Evolutionary conservation across 2,329 filamentous ascomycete species (phyloP), one percentile per base, ranked within the genome.

Genomic region (Massarina eburnea): DNA sequence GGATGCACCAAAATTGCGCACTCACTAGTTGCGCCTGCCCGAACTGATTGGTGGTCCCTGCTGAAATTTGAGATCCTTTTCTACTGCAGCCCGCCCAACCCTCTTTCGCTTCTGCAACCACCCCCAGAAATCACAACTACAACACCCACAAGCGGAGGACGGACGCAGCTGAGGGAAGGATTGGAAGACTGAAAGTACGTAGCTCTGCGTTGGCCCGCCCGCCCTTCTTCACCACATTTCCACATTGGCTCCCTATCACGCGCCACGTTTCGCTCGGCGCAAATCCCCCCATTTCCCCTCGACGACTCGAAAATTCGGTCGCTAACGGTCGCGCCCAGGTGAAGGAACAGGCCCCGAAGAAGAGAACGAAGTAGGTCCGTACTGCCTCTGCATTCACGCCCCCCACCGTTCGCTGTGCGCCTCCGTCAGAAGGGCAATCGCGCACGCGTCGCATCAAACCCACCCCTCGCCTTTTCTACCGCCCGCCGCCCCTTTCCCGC

Each of bases 131-230:
- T 30, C 44, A 46, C 41, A 46, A 48, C 44, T 18, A 21, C 34
- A 21, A 19, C 18, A 17, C 20, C 34, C 12, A 37, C 35, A 22
- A 49, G 53, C 52, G 65, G 64, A 67, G 65, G 67, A 66, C 67
- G 60, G 61, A 67, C 58, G 67, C 66, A 48, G 69, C 65, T 64
- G 70, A 70, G 68, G 69, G 68, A 69, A 67, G 66, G 66, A 57
- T 49, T 64, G 67, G 64, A 65, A 67, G 61, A 45, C 57, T 21
- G 35, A 46, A 41, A 51, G 59, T 57, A 55, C 51, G 66, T 68
- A 64, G 36, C 56, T 34, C 35, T 48, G 24, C 29, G 8, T 15
- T 35, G 46, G 52, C 57, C 34, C 34, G 8, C 17, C 26, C 36
- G 21, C 35, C 14, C 26, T 7, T 17, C 8, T 35, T 30, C 45